These are phyloP conservation scores for Gossypium schwendimanii DNA, from an alignment of 441 rosid species.

Conservation along the genomic window DNA sequence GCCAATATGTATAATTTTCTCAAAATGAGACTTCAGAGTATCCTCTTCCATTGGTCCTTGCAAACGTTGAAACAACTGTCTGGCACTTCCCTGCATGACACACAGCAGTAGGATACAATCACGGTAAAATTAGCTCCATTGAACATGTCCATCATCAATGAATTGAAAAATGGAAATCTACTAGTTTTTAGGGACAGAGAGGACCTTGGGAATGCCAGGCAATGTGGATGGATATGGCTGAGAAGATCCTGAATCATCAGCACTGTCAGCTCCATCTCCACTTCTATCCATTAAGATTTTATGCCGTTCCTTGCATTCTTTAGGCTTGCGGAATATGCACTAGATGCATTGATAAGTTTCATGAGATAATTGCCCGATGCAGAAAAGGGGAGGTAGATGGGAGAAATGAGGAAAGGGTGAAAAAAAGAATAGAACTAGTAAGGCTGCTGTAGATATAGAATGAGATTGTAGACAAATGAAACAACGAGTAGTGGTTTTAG, in stretches of 20 bases:
- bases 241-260: conserved; percentile 97
- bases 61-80: conserved; percentile 93
- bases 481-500: conserved; percentile 4
- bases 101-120: conserved; percentile 20
- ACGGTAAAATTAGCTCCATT: conserved; percentile 20
- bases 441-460: background rate
- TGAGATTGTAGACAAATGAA: background rate
- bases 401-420: background rate
- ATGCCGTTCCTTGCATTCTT: conserved; percentile 98
- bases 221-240: conserved; percentile 98
- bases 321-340: conserved; percentile 88
- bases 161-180: conserved; percentile 5
- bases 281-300: conserved; percentile 80
- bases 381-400: background rate
- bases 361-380: conserved; percentile 15
- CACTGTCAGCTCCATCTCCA: conserved; percentile 98
- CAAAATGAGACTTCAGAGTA: conserved; percentile 92
- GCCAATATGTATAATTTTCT: conserved; percentile 74
- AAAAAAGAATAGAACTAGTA: background rate
- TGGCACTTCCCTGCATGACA: conserved; percentile 89
- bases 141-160: conserved; percentile 13
- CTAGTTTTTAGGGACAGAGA: background rate
- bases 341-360: conserved; percentile 25
- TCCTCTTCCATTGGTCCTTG: conserved; percentile 99
- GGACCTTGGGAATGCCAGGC: conserved; percentile 99